Conservation (phyloP, 768 basidiomycete genomes). For the Lentinula edodes region DNA sequence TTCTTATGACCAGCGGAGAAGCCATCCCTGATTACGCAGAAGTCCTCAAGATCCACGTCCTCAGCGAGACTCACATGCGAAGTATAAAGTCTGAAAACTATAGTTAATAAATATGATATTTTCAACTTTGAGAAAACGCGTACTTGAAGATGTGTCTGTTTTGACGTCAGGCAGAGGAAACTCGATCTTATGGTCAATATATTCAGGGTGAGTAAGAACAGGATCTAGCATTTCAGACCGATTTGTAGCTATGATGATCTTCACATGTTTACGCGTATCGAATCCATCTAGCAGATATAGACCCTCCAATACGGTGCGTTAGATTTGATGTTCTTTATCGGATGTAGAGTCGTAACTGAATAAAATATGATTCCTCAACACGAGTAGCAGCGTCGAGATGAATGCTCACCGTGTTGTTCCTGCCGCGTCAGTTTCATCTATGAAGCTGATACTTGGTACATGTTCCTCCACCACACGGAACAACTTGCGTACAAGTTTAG, state of each 20-base stretch:
- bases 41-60: constrained; percentile 94
- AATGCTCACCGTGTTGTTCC: constrained; percentile 86
- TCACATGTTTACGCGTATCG: constrained; percentile 98
- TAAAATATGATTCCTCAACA: constrained; percentile 8
- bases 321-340: constrained; percentile 98
- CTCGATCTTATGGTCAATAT: constrained; percentile 98
- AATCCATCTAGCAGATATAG: constrained; percentile 99
- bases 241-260: constrained; percentile 99
- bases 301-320: constrained; percentile 97
- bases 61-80: constrained; percentile 85
- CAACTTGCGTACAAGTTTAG: constrained; percentile 94
- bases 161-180: constrained; percentile 97
- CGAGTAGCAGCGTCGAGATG: neutral
- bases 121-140: constrained; percentile 10
- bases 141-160: constrained; percentile 98
- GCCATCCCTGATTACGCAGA: constrained; percentile 93
- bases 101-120: neutral
- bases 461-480: constrained; percentile 98
- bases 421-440: constrained; percentile 98
- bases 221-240: constrained; percentile 96
- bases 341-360: constrained; percentile 94
- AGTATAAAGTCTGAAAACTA: constrained; percentile 67
- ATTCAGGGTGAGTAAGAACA: constrained; percentile 95
- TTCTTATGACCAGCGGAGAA: constrained; percentile 98
- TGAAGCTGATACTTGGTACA: constrained; percentile 98